A percentile compares a stretch with the other conserved stretches of the same genome.
These are phyloP conservation scores for Podaxis sp. DNA, from an alignment of 768 basidiomycete species.

Conservation along the genomic window DNA sequence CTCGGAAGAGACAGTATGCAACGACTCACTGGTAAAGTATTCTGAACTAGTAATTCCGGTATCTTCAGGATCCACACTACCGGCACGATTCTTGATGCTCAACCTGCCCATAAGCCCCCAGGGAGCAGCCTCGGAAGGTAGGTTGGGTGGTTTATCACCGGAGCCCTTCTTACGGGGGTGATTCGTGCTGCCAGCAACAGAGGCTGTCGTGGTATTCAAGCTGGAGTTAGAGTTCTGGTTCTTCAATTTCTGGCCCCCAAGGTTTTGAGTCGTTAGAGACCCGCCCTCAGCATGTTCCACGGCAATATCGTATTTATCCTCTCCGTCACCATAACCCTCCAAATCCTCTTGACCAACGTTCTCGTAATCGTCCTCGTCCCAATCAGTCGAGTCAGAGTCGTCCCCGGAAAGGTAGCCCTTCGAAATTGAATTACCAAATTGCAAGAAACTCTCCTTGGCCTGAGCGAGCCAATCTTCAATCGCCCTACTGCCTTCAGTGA, in stretches of 20 bases:
- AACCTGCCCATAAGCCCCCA: constrained; percentile 77
- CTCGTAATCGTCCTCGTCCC: constrained; percentile 40
- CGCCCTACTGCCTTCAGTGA: constrained; percentile 40
- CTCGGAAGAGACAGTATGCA: background rate
- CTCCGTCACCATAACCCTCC: constrained; percentile 28
- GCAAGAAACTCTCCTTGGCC: constrained; percentile 62
- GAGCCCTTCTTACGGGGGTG: constrained; percentile 38
- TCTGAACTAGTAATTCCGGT: constrained; percentile 65
- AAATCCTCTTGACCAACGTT: constrained; percentile 30
- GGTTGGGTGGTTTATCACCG: constrained; percentile 48
- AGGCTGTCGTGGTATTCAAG: constrained; percentile 32
- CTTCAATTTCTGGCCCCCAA: constrained; percentile 23
- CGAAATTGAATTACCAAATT: constrained; percentile 59
- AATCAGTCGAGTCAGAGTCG: constrained; percentile 40
- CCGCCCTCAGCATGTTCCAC: constrained; percentile 41
- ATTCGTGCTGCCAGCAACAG: constrained; percentile 20
- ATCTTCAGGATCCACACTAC: constrained; percentile 36
- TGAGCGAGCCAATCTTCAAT: constrained; percentile 78
- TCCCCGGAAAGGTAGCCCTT: constrained; percentile 49
- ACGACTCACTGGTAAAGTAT: constrained; percentile 67
- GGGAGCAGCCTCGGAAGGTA: constrained; percentile 63
- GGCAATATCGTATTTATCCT: constrained; percentile 38
- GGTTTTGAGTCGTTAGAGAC: background rate
- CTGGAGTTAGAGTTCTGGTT: constrained; percentile 40
- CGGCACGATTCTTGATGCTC: constrained; percentile 40